Evolutionary conservation across 1,284 basidiomycete species (phyloP), one percentile per base, ranked within the genome.

Genomic region (Afroboletus lepidellus): DNA sequence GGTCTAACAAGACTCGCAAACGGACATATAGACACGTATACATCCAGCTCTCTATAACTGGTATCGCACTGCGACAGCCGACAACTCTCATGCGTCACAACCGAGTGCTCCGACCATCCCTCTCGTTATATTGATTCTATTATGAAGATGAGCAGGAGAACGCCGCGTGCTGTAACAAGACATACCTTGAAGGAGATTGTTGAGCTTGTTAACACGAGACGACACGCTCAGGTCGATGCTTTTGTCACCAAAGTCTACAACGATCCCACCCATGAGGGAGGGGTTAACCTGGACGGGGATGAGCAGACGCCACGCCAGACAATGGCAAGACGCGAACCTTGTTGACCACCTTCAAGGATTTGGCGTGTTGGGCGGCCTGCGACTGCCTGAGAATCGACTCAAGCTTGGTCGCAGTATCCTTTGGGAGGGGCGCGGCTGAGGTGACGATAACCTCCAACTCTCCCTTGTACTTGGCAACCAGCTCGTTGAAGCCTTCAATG

Each of bases 221-320:
- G 87, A 86, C 50, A 97, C 95, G 63, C 91, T 94, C 59, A 98
- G 81, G 76, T 99, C 97, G 64, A 98, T 90, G 51, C 92, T 94
- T 80, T 95, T 95, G 79, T 98, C 96, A 61, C 94, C 97, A 71
- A 99, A 95, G 77, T 99, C 96, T 51, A 99, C 90, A 53, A 97
- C 79, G 56, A 98, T 76, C 51, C 96, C 96, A 55, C 94, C 94
- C 54, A 97, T 75, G 55, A 96, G 77, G 16, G 83, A 77, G 43
- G 92, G 85, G 78, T 96, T 94, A 65, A 97, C 88, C 90, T 94
- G 55, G 12, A 54, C 33, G 49, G 54, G 1, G 27, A 51, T 59
- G 48, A 56, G 44, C 47, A 54, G 50, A 33, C 37, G 36, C 50
- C 30, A 2, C 21, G 15, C 12, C 5, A 7, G 33, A 27, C 7